Base-by-base conservation (phyloP, 2,329 filamentous ascomycete genomes). In the Aspergillus sp. region DNA sequence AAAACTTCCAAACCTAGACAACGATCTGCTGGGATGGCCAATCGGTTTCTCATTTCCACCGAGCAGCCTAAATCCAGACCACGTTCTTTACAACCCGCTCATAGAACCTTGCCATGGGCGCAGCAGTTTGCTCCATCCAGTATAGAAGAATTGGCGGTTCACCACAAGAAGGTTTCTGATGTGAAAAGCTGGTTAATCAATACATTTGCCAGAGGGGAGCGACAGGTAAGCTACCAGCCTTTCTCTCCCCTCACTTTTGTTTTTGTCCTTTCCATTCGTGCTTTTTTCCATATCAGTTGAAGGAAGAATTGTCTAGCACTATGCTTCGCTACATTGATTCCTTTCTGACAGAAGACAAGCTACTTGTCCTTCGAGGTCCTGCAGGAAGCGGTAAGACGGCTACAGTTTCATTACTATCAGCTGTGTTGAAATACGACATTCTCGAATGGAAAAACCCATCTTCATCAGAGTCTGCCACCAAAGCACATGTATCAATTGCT, bases 301-400 rank as follows among this genome's bases (percentile, higher is more conserved):
- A 43, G 15, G 19, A 10, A 32, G 23, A 17, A 32, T 25, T n/a
- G 17, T 28, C n/a, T 50, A 23, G 41, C 19, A 23, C 25, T 8
- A 30, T 30, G 4, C 13, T 15, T 50, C 17, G 23, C 8, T 50
- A 30, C 25, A 30, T 17, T 12, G 25, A 13, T 8, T 28, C 32
- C 5, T 52, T 15, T 43, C 70, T 74, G 55, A 74, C 62, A 53
- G 25, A 19, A 28, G 57, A 87, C 96, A 80, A 90, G 62, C 73
- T 97, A 59, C 83, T 97, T 59, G 82, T 99, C 28, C 81, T 99
- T 47, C 97, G 96, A 75, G 95, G 95, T 10, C 88, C 92, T 36
- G 93, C 95, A 45, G 95, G 95, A 19, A 91, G 91, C 36, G 95
- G 92, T 30, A 99, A 99, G 78, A 98, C 95, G 0, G 92, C 92